phyloP scores from a whole-genome alignment of 2,329 filamentous ascomycete genomes.

The Sarocladiaceae sp. region DNA sequence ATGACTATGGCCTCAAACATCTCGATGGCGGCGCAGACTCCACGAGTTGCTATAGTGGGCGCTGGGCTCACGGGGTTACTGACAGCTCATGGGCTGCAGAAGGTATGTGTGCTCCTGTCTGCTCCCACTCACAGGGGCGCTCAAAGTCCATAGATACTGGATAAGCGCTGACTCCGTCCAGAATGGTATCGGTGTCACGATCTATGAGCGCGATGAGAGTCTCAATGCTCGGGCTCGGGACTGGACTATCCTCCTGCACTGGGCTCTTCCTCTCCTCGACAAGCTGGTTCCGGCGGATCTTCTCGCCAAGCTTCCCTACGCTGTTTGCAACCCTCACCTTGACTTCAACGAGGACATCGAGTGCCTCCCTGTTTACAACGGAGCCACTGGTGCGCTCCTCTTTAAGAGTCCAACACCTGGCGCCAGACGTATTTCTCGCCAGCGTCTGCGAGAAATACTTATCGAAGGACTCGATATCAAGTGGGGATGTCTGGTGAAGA shows the following conservation, averaged over 20 bases:
- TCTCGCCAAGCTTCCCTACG: constrained; percentile 20
- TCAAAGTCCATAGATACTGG: too few relatives aligned
- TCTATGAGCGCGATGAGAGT: constrained; percentile 25
- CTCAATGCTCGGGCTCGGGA: constrained; percentile 25
- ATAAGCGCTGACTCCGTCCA: too few relatives aligned
- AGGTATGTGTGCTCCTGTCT: constrained; percentile 20
- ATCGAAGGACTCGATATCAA: constrained; percentile 24
- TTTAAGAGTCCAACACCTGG: constrained; percentile 27
- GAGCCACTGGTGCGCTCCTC: constrained; percentile 28
- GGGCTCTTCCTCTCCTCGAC: constrained; percentile 29
- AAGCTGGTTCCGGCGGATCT: constrained; percentile 27
- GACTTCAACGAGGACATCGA: constrained; percentile 24
- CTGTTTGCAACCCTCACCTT: constrained; percentile 28
- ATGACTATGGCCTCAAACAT: too few relatives aligned
- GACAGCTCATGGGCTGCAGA: constrained; percentile 28
- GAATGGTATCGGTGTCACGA: constrained; percentile 25
- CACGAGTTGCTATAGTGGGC: constrained; percentile 26
- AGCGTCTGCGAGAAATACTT: constrained; percentile 25
- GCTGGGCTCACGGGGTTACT: constrained; percentile 31
- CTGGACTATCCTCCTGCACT: constrained; percentile 34
- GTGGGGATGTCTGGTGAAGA: constrained; percentile 17
- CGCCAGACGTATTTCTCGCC: constrained; percentile 27
- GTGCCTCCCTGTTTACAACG: constrained; percentile 25
- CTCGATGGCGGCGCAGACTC: background rate
- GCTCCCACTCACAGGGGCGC: background rate